These are phyloP conservation scores for Aureobasidium namibiae DNA, from an alignment of 2,329 filamentous ascomycete genomes.

Conservation along the genomic window DNA sequence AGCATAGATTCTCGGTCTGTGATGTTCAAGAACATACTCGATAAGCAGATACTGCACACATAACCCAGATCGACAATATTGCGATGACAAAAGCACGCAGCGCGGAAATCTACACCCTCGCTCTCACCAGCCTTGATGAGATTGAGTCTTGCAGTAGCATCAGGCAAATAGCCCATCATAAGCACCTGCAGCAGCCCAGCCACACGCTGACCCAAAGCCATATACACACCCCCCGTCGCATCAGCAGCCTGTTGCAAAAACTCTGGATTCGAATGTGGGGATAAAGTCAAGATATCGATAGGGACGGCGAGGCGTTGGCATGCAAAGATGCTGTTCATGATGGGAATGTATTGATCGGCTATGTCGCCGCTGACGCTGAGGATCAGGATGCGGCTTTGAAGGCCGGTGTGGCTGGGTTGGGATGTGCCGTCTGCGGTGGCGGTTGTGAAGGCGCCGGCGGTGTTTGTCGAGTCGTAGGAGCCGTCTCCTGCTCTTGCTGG, in stretches of 20 bases:
- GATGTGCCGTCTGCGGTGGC: slow-evolving; percentile 36
- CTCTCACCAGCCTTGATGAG: slow-evolving; percentile 67
- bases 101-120: slow-evolving; percentile 86
- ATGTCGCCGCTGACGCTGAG: slow-evolving; percentile 84
- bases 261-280: slow-evolving; percentile 63
- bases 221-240: slow-evolving; percentile 63
- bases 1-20: no score
- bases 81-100: slow-evolving; percentile 96
- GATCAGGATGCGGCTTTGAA: slow-evolving; percentile 79
- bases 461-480: slow-evolving; percentile 38
- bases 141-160: slow-evolving; percentile 54
- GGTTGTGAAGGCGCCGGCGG: slow-evolving; percentile 48
- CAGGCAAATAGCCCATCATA: slow-evolving; percentile 86
- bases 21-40: slow-evolving; percentile 45
- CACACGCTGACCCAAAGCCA: slow-evolving; percentile 36
- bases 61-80: slow-evolving; percentile 85
- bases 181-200: slow-evolving; percentile 77
- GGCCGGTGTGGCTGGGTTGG: slow-evolving; percentile 33
- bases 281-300: slow-evolving; percentile 83
- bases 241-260: slow-evolving; percentile 88
- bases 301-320: slow-evolving; percentile 81
- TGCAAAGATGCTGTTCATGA: slow-evolving; percentile 98
- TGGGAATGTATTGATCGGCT: slow-evolving; percentile 85
- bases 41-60: slow-evolving; percentile 92
- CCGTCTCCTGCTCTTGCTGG: slow-evolving; percentile 20